Conservation (phyloP, 2,329 filamentous ascomycete genomes). For the Colletotrichum echinochloae region DNA sequence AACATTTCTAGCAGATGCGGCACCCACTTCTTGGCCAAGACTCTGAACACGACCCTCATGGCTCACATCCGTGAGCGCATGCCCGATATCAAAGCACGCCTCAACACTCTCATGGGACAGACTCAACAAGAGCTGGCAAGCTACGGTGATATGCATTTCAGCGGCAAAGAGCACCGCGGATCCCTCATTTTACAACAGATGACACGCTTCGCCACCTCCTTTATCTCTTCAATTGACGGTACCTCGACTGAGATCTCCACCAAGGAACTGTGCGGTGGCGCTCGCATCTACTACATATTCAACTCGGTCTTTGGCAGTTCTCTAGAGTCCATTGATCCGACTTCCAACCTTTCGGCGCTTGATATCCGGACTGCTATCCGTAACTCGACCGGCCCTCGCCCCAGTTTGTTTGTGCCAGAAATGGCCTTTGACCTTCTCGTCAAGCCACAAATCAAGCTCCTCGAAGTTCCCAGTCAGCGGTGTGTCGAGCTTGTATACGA, state of each 20-base stretch:
- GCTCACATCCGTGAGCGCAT: conserved; percentile 93
- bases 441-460: conserved; percentile 97
- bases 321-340: conserved; percentile 95
- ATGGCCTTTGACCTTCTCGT: conserved; percentile 97
- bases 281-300: conserved; percentile 98
- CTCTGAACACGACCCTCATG: conserved; percentile 95
- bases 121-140: conserved; percentile 98
- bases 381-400: conserved; percentile 95
- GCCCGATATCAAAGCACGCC: conserved; percentile 96
- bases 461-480: conserved; percentile 93
- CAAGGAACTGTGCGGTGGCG: conserved; percentile 95
- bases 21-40: conserved; percentile 94
- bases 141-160: conserved; percentile 98
- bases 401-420: conserved; percentile 96
- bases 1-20: conserved; percentile 96
- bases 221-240: conserved; percentile 98
- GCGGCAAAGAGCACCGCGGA: conserved; percentile 94
- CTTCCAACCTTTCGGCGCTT: conserved; percentile 90
- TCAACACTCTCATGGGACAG: conserved; percentile 99
- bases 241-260: conserved; percentile 99
- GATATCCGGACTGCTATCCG: conserved; percentile 98
- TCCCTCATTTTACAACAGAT: conserved; percentile 96
- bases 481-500: conserved; percentile 99
- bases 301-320: conserved; percentile 99
- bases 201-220: conserved; percentile 97